phyloP scores from a whole-genome alignment of 495 filamentous ascomycete genomes.

The Aspergillus leporis region DNA sequence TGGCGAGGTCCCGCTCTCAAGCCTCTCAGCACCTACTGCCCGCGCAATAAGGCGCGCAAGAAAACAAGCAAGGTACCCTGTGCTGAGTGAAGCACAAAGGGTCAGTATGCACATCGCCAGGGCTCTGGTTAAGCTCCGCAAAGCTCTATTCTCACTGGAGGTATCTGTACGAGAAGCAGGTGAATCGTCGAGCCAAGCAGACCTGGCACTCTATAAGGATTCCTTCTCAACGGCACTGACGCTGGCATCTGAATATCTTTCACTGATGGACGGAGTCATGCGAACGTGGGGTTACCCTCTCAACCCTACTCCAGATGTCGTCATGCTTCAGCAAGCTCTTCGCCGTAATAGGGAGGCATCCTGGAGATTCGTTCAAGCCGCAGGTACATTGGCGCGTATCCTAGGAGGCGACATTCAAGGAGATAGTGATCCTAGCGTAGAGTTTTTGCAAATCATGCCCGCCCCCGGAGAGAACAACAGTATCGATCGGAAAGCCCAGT shows the following conservation, averaged over 20 bases:
- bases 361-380: conserved; percentile 69
- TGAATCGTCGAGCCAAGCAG: conserved; percentile 18
- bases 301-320: conserved; percentile 52
- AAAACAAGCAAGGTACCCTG: conserved; percentile 42
- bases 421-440: conserved; percentile 25
- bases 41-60: conserved; percentile 31
- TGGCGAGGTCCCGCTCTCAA: conserved; percentile 51
- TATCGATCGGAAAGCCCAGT: conserved; percentile 45
- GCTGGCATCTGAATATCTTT: conserved; percentile 49
- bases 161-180: conserved; percentile 30
- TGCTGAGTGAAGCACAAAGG: conserved; percentile 52
- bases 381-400: conserved; percentile 57
- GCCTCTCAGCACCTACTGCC: conserved; percentile 31
- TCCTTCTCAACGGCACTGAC: conserved; percentile 51
- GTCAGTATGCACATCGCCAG: conserved; percentile 57
- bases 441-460: conserved; percentile 48
- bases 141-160: conserved; percentile 55
- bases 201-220: conserved; percentile 34
- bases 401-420: conserved; percentile 51
- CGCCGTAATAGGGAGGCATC: conserved; percentile 57
- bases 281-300: conserved; percentile 60
- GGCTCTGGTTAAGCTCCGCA: conserved; percentile 56
- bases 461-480: conserved; percentile 49
- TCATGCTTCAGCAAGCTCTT: conserved; percentile 56
- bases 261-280: conserved; percentile 57